Base-by-base conservation (phyloP, 805 yeast species). In the Candida glaebosa region DNA sequence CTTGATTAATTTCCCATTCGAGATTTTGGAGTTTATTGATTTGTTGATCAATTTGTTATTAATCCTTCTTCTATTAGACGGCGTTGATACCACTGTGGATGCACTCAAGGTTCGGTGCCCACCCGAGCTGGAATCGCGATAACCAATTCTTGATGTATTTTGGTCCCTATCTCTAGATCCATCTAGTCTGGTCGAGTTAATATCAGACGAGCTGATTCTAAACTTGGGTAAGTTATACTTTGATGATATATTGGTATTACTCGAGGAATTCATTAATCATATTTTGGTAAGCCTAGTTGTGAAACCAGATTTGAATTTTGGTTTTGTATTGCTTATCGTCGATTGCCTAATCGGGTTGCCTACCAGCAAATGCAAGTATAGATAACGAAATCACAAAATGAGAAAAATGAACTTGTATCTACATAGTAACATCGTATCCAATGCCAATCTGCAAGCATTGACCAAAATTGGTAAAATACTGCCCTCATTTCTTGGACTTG, bases 51-150 rank as follows among this genome's bases (percentile, higher is more conserved):
- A 48, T 48, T 31, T 56, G 60, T 39, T 52, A 51, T 41, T 63
- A 67, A 31, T 51, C 26, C 67, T 56, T 28, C 64, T 65, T 46
- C 63, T 57, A 50, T 67, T 67, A 49, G 73, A 67, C 19, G 73
- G 74, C 1, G 73, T 66, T 45, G 71, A 62, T 33, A 69, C 53
- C 46, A 67, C 58, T 5, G 71, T 64, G 2, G 72, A 66, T 3
- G 69, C 57, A 10, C 70, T 63, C 10, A 65, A 57, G 1, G 70
- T 63, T 18, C 73, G 51, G 30, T 60, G 64, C 25, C 59, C 26
- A 17, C 31, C 34, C 17, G 38, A 30, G 10, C 47, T 19, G 41
- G 32, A 33, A 34, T 45, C 36, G 14, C 38, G 24, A n/a, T n/a
- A n/a, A n/a, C n/a, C n/a, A n/a, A n/a, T n/a, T n/a, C n/a, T n/a